Evolutionary conservation across 1,284 basidiomycete species (phyloP).

Genomic region (Cryptococcus amylolentus): DNA sequence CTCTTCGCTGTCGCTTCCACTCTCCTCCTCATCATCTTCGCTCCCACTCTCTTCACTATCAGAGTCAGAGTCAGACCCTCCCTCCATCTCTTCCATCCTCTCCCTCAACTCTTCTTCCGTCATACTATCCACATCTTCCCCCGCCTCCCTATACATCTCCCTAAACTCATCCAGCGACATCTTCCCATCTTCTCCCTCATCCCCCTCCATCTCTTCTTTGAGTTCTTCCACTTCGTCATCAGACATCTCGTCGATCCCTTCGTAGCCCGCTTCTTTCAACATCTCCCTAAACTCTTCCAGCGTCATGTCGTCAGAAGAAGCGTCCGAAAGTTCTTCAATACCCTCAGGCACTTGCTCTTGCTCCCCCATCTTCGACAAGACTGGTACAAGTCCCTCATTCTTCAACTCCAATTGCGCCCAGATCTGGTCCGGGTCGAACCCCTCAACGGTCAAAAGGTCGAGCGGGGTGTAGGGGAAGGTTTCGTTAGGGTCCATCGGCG

Average conservation of each 20-base stretch:
- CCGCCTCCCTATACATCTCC: slow-evolving; percentile 31
- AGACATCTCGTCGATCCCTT: slow-evolving; percentile 19
- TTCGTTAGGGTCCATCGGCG: slow-evolving; percentile 39
- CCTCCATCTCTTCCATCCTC: slow-evolving; percentile 19
- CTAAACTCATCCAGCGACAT: slow-evolving; percentile 42
- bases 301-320: slow-evolving; percentile 37
- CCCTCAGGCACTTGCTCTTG: slow-evolving; percentile 32
- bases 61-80: slow-evolving; percentile 3
- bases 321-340: slow-evolving; percentile 25
- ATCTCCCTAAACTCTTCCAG: slow-evolving; percentile 39
- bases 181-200: slow-evolving; percentile 28
- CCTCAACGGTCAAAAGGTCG: slow-evolving; percentile 68
- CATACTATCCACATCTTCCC: slow-evolving; percentile 18
- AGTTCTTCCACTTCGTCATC: slow-evolving; percentile 18
- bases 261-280: slow-evolving; percentile 29
- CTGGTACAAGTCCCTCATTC: slow-evolving; percentile 43
- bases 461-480: slow-evolving; percentile 69
- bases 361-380: slow-evolving; percentile 25
- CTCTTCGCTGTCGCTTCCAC: slow-evolving; percentile 17
- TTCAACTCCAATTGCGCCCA: slow-evolving; percentile 86
- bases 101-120: slow-evolving; percentile 16
- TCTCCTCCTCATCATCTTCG: slow-evolving; percentile 17
- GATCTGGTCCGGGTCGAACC: slow-evolving; percentile 81
- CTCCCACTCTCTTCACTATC: slow-evolving; percentile 14
- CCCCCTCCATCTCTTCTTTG: slow-evolving; percentile 13